Evolutionary conservation across 78 protist species (phyloP), one percentile per base, ranked within the genome.

Genomic region (Dictyostelium purpureum): DNA sequence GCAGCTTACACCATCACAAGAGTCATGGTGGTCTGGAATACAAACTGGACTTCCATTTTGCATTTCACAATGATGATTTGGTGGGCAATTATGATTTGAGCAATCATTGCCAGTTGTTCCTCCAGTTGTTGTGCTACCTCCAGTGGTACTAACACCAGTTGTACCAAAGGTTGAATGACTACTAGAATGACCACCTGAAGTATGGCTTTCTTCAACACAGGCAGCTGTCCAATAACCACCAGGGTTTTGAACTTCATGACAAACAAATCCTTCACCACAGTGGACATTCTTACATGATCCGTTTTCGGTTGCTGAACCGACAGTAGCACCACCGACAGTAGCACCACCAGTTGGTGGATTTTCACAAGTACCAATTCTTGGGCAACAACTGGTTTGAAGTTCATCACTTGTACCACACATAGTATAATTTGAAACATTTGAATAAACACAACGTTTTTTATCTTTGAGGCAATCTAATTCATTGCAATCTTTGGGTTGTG

Each of bases 321-420:
- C 21, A 6, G 38, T 33, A 12, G 70, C 16, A 61, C 18, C 70
- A 61, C 70, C 18, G 1, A 9, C 26, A 9, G 79, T 21, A 28
- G 35, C 45, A 9, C 67, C 42, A 35, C 73, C 79, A 40, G 79
- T 42, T 19, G 89, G 19, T 47, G 76, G 37, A 14, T 45, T 24
- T 51, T 26, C 28, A 81, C 89, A 81, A 4, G 24, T 9, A 33
- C 79, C 71, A 35, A 51, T 21, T 66, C 54, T 71, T 38, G 90
- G 90, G 56, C 90, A 83, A 83, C 90, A 83, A 21, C 80, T 35
- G 2, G 90, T 83, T 40, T 77, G 65, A 79, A 83, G 9, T 38
- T 16, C 59, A 28, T 21, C 9, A 63, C 76, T 26, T 81, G n/a
- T 4, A 6, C 28, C 1, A 12, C 33, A 47, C 92, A 85, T n/a